Percentiles rank a stretch among this genome's conserved stretches.
Conservation (phyloP, 139 green algal species). For the Picochlorum costavermella region DNA sequence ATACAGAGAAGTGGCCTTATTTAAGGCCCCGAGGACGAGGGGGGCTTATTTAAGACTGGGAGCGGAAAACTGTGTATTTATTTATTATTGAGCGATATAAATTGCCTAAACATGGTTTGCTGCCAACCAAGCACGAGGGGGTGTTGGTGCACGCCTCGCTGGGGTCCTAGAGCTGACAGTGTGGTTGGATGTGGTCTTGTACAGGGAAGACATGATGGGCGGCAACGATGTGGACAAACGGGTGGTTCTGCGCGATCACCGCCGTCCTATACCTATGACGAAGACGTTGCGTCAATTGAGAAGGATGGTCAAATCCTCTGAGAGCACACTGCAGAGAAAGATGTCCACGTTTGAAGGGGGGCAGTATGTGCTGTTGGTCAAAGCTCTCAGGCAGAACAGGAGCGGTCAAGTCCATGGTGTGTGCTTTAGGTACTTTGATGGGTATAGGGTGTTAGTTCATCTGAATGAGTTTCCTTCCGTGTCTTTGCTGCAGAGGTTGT, state of each 20-base stretch:
- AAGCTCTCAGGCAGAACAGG: too few species aligned
- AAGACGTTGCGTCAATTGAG: constrained; percentile 3
- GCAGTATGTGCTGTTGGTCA: not conserved
- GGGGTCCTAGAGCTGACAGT: not conserved
- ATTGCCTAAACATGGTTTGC: too few species aligned
- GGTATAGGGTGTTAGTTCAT: not conserved
- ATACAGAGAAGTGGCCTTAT: too few species aligned
- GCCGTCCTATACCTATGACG: not conserved
- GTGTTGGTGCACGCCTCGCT: constrained; percentile 1
- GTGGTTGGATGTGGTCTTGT: not conserved
- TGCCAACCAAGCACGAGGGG: not conserved
- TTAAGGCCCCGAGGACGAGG: too few species aligned
- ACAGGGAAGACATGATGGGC: not conserved
- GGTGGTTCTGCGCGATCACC: constrained; percentile 3
- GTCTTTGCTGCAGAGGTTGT: not conserved
- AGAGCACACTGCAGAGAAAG: constrained; percentile 1
- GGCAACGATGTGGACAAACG: not conserved
- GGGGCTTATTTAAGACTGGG: too few species aligned
- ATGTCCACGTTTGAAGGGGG: constrained; percentile 1
- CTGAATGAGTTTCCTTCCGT: not conserved
- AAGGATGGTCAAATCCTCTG: not conserved
- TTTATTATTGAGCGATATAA: too few species aligned
- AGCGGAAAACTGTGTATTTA: too few species aligned
- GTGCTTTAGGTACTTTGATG: not conserved
- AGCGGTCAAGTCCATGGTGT: not conserved